Evolutionary conservation across 805 yeast genomes (phyloP), one percentile per base, ranked within the genome.

Genomic region (Kodamaea laetipori): DNA sequence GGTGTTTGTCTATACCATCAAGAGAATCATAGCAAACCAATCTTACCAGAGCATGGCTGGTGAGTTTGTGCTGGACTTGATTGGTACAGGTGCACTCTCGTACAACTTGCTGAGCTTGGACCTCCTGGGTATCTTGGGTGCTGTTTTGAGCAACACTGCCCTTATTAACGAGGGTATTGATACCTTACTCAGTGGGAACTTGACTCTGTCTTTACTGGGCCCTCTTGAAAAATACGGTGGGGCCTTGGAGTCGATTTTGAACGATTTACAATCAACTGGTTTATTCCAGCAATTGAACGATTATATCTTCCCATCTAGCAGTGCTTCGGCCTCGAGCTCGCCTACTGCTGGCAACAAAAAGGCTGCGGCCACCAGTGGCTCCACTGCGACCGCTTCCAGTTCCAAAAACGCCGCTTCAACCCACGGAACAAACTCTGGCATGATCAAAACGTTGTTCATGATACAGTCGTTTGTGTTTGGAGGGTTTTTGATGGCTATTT

Each of bases 1-100:
- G 10, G 56, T 71, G 37, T 64, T 61, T 12, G 67, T 67, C 8
- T 65, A 68, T 50, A 58, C 63, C 8, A 52, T 65, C n/a, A 68
- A 71, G 51, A 47, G 62, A 30, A 56, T 67, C 44, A 47, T 71
- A 31, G 61, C 69, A 9, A 55, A 63, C 44, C 63, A 61, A 44
- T 52, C 55, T 3, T 70, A 70, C 49, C 58, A 62, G 16, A 65
- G 67, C 45, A 56, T 68, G 63, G 64, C 72, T 2, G 71, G 58
- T 1, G 52, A 50, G 12, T 55, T 68, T n/a, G 49, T 56, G n/a
- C 40, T 52, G 11, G 68, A 67, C 43, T 45, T 67, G 24, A 37
- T 53, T 19, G 40, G 44, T 7, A 51, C 66, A 6, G 66, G 65
- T n/a, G 57, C 60, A 7, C 43, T 70, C 37, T 47, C 54, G 11